phyloP scores from a whole-genome alignment of 1,284 basidiomycete genomes.

The Ganoderma sp. region DNA sequence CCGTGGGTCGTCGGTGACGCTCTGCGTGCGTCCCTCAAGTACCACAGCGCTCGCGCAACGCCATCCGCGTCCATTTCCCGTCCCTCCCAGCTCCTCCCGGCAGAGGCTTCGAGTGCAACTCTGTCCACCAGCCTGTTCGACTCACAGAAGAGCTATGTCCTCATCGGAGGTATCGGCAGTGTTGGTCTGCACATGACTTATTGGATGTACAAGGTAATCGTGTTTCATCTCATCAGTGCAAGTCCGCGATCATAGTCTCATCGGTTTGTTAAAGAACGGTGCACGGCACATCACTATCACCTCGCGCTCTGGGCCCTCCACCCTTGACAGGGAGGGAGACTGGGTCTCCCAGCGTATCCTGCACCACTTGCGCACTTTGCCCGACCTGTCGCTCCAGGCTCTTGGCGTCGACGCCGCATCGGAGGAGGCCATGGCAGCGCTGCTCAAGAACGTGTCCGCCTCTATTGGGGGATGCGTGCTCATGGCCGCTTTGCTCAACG shows the following conservation, averaged over 20 bases:
- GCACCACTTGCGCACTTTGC: slow-evolving; percentile 38
- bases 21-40: slow-evolving; percentile 3
- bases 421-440: slow-evolving; percentile 24
- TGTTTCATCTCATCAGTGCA: neutral
- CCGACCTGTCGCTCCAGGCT: slow-evolving; percentile 39
- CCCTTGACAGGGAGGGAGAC: slow-evolving; percentile 30
- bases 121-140: slow-evolving; percentile 13
- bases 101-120: neutral
- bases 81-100: neutral
- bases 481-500: slow-evolving; percentile 42
- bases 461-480: slow-evolving; percentile 46
- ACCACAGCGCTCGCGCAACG: neutral
- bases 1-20: slow-evolving; percentile 29
- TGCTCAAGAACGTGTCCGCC: slow-evolving; percentile 33
- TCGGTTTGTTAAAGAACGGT: slow-evolving; percentile 40
- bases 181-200: slow-evolving; percentile 43
- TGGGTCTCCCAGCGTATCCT: slow-evolving; percentile 39
- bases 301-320: slow-evolving; percentile 43
- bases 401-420: slow-evolving; percentile 42
- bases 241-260: neutral
- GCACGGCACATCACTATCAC: slow-evolving; percentile 47
- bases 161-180: slow-evolving; percentile 34
- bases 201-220: slow-evolving; percentile 47
- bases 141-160: slow-evolving; percentile 29
- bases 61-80: neutral